A percentile compares a stretch with the other conserved stretches of the same genome.
Conservation (phyloP, 2,329 filamentous ascomycete species). For the Metarhizium humberi region DNA sequence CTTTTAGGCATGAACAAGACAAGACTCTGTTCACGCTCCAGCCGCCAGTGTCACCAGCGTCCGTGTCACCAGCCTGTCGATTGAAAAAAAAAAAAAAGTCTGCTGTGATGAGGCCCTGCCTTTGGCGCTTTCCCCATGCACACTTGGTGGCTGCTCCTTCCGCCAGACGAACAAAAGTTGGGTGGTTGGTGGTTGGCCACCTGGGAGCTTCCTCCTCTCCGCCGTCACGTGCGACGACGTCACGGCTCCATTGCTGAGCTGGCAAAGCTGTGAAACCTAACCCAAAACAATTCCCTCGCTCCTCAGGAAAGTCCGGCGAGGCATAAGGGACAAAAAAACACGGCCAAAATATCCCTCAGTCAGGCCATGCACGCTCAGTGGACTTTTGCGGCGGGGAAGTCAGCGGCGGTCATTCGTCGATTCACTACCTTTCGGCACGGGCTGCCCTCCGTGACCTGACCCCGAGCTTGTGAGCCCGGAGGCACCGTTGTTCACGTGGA, state of each 20-base stretch:
- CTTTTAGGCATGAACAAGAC: neutral
- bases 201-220: neutral
- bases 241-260: neutral
- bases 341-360: neutral
- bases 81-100: neutral
- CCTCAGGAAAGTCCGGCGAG: no score
- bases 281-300: neutral
- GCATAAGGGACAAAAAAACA: neutral
- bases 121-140: neutral
- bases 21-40: neutral
- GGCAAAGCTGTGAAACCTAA: neutral
- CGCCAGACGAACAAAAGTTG: no score
- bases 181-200: neutral
- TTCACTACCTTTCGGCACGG: neutral
- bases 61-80: neutral
- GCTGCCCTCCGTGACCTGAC: neutral
- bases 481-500: neutral
- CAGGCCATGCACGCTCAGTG: no score
- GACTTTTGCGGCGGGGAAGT: no score
- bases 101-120: neutral
- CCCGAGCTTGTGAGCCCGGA: neutral
- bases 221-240: constrained; percentile 3
- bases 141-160: no score
- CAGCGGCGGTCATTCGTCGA: no score
- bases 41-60: neutral